Conservation (phyloP, 176 grass and related monocot species). For the Calamus simplicifolius region DNA sequence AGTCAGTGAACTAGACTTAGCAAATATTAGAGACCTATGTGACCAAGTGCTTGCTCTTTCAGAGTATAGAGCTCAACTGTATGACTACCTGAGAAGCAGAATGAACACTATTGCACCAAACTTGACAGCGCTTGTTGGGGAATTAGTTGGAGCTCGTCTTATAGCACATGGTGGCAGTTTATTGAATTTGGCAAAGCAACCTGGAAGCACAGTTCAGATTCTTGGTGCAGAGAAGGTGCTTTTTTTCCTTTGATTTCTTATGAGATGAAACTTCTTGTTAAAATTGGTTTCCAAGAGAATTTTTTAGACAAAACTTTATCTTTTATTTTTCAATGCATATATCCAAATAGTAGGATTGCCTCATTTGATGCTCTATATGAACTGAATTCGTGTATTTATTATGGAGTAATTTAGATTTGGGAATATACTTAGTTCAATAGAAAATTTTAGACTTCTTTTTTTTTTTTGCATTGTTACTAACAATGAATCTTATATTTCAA, state of each 20-base stretch:
- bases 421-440: too few species aligned
- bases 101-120: constrained; percentile 99
- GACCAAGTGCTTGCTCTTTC: constrained; percentile 91
- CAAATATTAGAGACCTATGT: constrained; percentile 74
- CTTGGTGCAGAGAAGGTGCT: constrained; percentile 94
- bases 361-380: too few species aligned
- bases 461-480: too few species aligned
- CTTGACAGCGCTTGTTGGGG: constrained; percentile 81
- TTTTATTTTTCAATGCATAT: too few species aligned
- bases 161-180: constrained; percentile 92
- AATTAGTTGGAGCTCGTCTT: constrained; percentile 85
- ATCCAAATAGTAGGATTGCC: too few species aligned
- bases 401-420: too few species aligned
- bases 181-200: constrained; percentile 82
- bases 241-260: background rate
- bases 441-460: too few species aligned
- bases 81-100: constrained; percentile 69
- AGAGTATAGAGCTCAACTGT: constrained; percentile 82
- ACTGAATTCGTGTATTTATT: too few species aligned
- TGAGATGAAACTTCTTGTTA: too few species aligned
- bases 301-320: too few species aligned
- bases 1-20: constrained; percentile 74
- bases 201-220: constrained; percentile 94
- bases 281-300: too few species aligned
- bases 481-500: too few species aligned